Conservation (phyloP, 768 basidiomycete genomes). For the Boletellus sp. region DNA sequence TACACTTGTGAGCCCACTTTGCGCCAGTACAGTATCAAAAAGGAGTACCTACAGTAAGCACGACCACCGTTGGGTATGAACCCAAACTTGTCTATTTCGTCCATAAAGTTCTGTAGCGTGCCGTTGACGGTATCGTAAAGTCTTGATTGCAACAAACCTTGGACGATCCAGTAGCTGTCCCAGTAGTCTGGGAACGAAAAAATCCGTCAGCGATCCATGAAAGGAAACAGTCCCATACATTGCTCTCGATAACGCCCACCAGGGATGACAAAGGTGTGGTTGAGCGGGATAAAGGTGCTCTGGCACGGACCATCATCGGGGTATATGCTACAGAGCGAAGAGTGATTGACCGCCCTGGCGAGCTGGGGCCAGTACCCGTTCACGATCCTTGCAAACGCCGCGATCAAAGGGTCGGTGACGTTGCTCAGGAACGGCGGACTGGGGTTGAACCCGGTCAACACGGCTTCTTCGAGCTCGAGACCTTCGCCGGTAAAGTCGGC, state of each 20-base stretch:
- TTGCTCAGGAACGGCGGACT: slow-evolving; percentile 67
- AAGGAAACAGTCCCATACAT: too few species aligned
- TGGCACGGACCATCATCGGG: slow-evolving; percentile 57
- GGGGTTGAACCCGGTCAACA: slow-evolving; percentile 59
- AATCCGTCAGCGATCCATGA: neutral
- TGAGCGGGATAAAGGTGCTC: slow-evolving; percentile 83
- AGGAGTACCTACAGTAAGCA: slow-evolving; percentile 64
- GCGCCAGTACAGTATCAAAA: neutral
- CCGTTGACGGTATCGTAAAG: slow-evolving; percentile 69
- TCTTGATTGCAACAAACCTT: slow-evolving; percentile 81
- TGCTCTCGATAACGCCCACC: slow-evolving; percentile 84
- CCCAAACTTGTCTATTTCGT: slow-evolving; percentile 76
- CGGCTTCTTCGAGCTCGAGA: slow-evolving; percentile 65
- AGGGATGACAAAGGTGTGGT: slow-evolving; percentile 88
- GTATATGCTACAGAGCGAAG: slow-evolving; percentile 55
- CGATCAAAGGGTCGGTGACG: slow-evolving; percentile 64
- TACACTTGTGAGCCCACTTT: slow-evolving; percentile 22
- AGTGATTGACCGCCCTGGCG: slow-evolving; percentile 68
- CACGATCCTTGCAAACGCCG: slow-evolving; percentile 71
- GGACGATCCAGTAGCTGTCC: slow-evolving; percentile 83
- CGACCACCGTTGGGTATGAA: slow-evolving; percentile 95
- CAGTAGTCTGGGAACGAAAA: slow-evolving; percentile 43
- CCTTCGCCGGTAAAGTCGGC: slow-evolving; percentile 82
- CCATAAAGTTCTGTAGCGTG: slow-evolving; percentile 93
- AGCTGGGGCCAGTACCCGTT: slow-evolving; percentile 83